These are phyloP conservation scores for Exophiala mesophila DNA, from an alignment of 2,329 filamentous ascomycete genomes.

Conservation along the genomic window DNA sequence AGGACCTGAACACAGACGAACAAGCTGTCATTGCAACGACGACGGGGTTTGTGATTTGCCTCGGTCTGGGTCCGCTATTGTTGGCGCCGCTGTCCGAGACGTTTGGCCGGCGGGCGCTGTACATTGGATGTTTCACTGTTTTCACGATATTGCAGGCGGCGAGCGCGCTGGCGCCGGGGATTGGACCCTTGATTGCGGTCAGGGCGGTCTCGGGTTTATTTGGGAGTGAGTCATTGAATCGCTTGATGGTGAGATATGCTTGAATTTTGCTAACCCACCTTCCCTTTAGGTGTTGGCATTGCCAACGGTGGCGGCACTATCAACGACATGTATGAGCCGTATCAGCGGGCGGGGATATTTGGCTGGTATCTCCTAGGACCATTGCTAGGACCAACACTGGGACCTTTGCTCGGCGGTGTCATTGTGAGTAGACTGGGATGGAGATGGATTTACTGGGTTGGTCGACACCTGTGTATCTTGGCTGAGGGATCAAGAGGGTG, in stretches of 20 bases:
- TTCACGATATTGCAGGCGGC: slow-evolving; percentile 54
- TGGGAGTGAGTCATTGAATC: slow-evolving; percentile 37
- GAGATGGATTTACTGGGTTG: slow-evolving; percentile 47
- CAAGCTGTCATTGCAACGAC: slow-evolving; percentile 46
- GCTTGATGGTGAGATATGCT: no score
- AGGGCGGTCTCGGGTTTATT: slow-evolving; percentile 47
- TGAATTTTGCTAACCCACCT: no score
- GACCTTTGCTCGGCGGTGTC: slow-evolving; percentile 40
- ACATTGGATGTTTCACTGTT: slow-evolving; percentile 60
- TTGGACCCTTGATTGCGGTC: slow-evolving; percentile 40
- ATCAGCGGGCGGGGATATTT: slow-evolving; percentile 21
- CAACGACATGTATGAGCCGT: slow-evolving; percentile 23
- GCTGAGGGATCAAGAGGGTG: slow-evolving; percentile 36
- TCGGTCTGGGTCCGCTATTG: slow-evolving; percentile 60
- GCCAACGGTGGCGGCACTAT: slow-evolving; percentile 25
- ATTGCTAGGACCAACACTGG: slow-evolving; percentile 19
- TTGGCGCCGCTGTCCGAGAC: slow-evolving; percentile 72
- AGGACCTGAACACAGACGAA: slow-evolving; percentile 39
- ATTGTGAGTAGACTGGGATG: slow-evolving; percentile 42
- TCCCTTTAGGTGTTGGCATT: slow-evolving; percentile 22
- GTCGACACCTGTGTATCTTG: no score
- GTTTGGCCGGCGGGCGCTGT: slow-evolving; percentile 63
- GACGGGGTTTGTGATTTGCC: slow-evolving; percentile 48
- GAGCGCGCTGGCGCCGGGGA: slow-evolving; percentile 44
- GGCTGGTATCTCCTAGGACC: slow-evolving; percentile 24